Evolutionary conservation across 306 rosid genomes (phyloP), one percentile per base, ranked within the genome.

Genomic region (Sechiopsis laciniata): DNA sequence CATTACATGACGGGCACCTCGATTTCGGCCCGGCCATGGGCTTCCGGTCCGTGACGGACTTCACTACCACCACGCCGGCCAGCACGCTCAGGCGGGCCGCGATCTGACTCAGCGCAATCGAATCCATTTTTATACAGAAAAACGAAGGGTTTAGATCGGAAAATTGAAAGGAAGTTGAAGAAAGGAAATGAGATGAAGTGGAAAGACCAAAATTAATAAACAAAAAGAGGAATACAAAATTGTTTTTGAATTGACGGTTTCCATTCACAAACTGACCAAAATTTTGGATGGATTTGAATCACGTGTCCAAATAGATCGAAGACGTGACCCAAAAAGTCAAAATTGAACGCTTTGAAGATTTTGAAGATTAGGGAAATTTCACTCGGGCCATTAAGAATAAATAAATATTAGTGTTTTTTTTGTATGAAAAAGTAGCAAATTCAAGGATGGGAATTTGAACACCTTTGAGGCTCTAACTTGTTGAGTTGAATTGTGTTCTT

Each of bases 1-100:
- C 96, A 72, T 90, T 90, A 76, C 97, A 92, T 32, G 82, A 76
- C 1, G 88, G 89, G 48, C 97, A 92, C 50, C 92, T 77, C 10
- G 88, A 2, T 2, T 2, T 88, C 3, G 83, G 83, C 14, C 97
- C 95, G 24, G 91, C 92, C 97, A 86, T 92, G 82, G 95, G 87
- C 45, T 84, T 86, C 53, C 81, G 88, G 71, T 92, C 97, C 82
- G 88, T 76, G 24, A 92, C 75, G 55, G 95, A 83, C 64, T 90
- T 92, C 22, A 92, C 89, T 48, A 92, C 50, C 67, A 78, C 95
- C 76, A 96, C 97, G 50, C 96, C 97, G 68, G 89, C 96, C 6
- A 92, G 68, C 24, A 92, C 86, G 80, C 96, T 75, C 16, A 92
- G 89, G 37, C 97, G 96, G 13, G 96, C 87, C 0, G 92, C 97